Conservation (phyloP, 768 basidiomycete species). For the Clavaria fumosa region DNA sequence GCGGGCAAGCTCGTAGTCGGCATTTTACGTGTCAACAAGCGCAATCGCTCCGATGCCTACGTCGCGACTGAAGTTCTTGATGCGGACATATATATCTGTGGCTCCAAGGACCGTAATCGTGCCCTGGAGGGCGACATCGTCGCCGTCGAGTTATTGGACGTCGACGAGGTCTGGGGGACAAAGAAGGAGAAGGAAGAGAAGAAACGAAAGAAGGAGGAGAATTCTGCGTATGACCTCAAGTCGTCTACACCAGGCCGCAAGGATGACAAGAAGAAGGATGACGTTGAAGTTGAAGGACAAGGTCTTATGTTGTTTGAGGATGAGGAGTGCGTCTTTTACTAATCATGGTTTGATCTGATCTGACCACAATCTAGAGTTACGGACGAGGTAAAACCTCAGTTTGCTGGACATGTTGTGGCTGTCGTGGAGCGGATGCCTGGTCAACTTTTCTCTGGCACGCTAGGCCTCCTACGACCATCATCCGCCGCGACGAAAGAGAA, state of each 20-base stretch:
- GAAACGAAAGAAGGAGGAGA: slow-evolving; percentile 99
- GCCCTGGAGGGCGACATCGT: slow-evolving; percentile 98
- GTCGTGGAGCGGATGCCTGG: slow-evolving; percentile 99
- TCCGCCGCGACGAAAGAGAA: slow-evolving; percentile 98
- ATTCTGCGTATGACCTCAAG: slow-evolving; percentile 83
- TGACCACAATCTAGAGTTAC: slow-evolving; percentile 47
- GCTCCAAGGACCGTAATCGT: slow-evolving; percentile 96
- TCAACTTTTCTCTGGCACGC: slow-evolving; percentile 93
- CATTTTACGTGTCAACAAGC: slow-evolving; percentile 92
- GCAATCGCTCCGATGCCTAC: slow-evolving; percentile 96
- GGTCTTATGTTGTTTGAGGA: slow-evolving; percentile 94
- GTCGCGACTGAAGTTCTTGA: slow-evolving; percentile 96
- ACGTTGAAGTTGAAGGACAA: slow-evolving; percentile 98
- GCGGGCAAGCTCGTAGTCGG: slow-evolving; percentile 98
- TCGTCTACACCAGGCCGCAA: slow-evolving; percentile 59
- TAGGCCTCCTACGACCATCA: slow-evolving; percentile 88
- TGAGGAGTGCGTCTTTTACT: slow-evolving; percentile 53
- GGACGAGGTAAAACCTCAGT: slow-evolving; percentile 95
- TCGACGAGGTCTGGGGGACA: slow-evolving; percentile 95
- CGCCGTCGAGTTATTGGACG: slow-evolving; percentile 92
- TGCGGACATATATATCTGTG: slow-evolving; percentile 98
- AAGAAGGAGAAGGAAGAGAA: slow-evolving; percentile 99
- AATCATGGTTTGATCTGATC: slow-evolving; percentile 3
- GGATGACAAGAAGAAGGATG: slow-evolving; percentile 99
- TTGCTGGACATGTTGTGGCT: slow-evolving; percentile 98